A percentile compares a stretch with the other conserved stretches of the same genome.
Evolutionary conservation across 2,329 filamentous ascomycete genomes (phyloP).

Genomic region (Xylaria arbuscula): DNA sequence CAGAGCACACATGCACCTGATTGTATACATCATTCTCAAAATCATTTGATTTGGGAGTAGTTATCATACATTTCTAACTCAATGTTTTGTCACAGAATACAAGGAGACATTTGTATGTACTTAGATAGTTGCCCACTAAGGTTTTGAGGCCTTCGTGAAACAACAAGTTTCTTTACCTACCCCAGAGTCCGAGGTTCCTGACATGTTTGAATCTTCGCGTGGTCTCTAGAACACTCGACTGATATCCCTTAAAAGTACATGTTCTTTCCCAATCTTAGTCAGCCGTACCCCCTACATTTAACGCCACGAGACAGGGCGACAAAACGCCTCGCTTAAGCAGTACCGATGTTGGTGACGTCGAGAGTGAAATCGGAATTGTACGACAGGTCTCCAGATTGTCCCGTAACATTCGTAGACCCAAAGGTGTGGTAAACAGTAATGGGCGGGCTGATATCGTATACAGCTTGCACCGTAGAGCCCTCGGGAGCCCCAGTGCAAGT

Average conservation of each 20-base stretch:
- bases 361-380: slow-evolving; percentile 13
- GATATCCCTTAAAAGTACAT: background rate
- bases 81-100: no score
- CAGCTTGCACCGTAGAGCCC: slow-evolving; percentile 23
- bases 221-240: background rate
- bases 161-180: background rate
- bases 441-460: background rate
- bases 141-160: no score
- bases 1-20: no score
- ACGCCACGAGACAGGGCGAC: background rate
- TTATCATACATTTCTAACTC: no score
- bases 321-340: background rate
- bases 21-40: no score
- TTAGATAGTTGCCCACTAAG: no score
- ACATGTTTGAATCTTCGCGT: background rate
- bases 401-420: slow-evolving; percentile 11
- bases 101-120: no score
- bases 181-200: no score
- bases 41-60: no score
- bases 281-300: background rate
- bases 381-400: background rate
- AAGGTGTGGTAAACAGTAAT: slow-evolving; percentile 18
- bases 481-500: slow-evolving; percentile 8
- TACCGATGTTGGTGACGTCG: slow-evolving; percentile 3
- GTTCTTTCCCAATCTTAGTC: background rate